A percentile compares a stretch with the other conserved stretches of the same genome.
These are phyloP conservation scores for Didymella segeticola DNA, from an alignment of 2,329 filamentous ascomycete genomes.

Conservation along the genomic window DNA sequence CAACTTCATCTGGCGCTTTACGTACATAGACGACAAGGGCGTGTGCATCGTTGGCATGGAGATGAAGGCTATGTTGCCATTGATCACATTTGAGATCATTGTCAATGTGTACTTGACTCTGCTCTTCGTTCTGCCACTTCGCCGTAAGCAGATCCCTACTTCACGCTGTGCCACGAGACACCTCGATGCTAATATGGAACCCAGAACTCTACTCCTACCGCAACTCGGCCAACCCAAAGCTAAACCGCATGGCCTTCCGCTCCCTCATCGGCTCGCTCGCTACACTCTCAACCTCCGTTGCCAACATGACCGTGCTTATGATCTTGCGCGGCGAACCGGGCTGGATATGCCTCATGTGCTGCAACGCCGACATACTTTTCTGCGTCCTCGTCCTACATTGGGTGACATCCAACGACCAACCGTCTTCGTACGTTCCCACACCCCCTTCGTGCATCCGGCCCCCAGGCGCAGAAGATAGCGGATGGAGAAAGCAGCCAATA, in stretches of 20 bases:
- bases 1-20: slow-evolving; percentile 65
- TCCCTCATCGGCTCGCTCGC: slow-evolving; percentile 66
- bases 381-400: slow-evolving; percentile 68
- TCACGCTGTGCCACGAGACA: no score
- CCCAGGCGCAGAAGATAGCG: not conserved
- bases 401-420: slow-evolving; percentile 53
- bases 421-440: not conserved
- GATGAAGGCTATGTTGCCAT: slow-evolving; percentile 64
- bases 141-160: no score
- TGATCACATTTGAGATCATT: slow-evolving; percentile 66
- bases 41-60: slow-evolving; percentile 69
- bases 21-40: slow-evolving; percentile 59
- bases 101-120: slow-evolving; percentile 69
- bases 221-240: slow-evolving; percentile 52
- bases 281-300: slow-evolving; percentile 65
- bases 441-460: no score
- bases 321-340: slow-evolving; percentile 66
- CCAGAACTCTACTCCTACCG: slow-evolving; percentile 65
- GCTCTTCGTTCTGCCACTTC: slow-evolving; percentile 68
- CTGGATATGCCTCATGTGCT: slow-evolving; percentile 71
- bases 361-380: slow-evolving; percentile 69
- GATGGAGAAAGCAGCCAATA: no score
- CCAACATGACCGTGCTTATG: slow-evolving; percentile 66
- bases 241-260: slow-evolving; percentile 62
- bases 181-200: no score